phyloP scores from a whole-genome alignment of 345 rosid species.

The thale cress (Arabidopsis thaliana) region TAIR10.1 NC_003076.8:2390501-2391000 shows the following conservation, averaged over 20 bases:
- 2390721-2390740: slow-evolving; percentile 66
- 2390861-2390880: slow-evolving; percentile 60
- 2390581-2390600: slow-evolving; percentile 17
- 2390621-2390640: slow-evolving; percentile 11
- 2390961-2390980: background rate
- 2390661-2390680: no score
- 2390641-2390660: background rate
- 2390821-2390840: slow-evolving; percentile 87
- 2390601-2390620: slow-evolving; percentile 20
- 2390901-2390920: slow-evolving; percentile 68
- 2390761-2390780: slow-evolving; percentile 65
- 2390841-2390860: slow-evolving; percentile 67
- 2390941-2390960: background rate
- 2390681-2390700: no score
- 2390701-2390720: background rate
- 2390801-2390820: slow-evolving; percentile 53
- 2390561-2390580: background rate
- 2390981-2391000: background rate
- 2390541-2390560: background rate
- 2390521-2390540: background rate
- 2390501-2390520: background rate
- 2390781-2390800: slow-evolving; percentile 61
- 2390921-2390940: slow-evolving; percentile 58
- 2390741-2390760: slow-evolving; percentile 57
- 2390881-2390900: slow-evolving; percentile 64